phyloP scores from a whole-genome alignment of 768 basidiomycete species.

The Tricholoma sp. region DNA sequence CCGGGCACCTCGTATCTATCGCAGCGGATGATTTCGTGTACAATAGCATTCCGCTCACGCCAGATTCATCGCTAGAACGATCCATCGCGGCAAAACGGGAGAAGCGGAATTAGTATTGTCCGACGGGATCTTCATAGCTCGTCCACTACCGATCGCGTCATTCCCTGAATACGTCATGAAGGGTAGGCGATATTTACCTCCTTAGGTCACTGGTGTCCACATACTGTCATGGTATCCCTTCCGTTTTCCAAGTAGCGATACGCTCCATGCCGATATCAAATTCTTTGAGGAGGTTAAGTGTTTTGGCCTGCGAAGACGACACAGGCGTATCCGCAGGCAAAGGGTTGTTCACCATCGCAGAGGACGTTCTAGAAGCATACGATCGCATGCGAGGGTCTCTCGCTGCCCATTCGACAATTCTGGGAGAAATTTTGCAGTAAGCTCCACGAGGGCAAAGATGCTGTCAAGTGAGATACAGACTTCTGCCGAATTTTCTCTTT shows the following conservation, averaged over 20 bases:
- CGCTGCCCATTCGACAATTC: slow-evolving; percentile 31
- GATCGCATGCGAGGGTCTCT: slow-evolving; percentile 23
- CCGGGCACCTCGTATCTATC: background rate
- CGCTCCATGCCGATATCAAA: background rate
- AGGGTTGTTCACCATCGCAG: background rate
- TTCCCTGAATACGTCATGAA: background rate
- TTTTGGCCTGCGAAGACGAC: background rate
- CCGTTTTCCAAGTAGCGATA: background rate
- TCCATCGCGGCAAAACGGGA: background rate
- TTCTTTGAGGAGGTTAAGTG: background rate
- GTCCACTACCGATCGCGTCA: background rate
- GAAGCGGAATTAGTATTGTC: background rate
- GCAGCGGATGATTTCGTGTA: background rate
- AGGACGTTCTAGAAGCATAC: slow-evolving; percentile 6
- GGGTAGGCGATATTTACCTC: background rate
- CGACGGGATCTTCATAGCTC: background rate
- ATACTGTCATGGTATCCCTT: background rate
- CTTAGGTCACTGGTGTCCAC: background rate
- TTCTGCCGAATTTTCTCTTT: slow-evolving; percentile 35
- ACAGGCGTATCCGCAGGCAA: background rate
- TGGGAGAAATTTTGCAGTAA: slow-evolving; percentile 6
- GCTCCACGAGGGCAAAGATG: background rate
- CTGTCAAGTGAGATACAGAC: slow-evolving; percentile 23
- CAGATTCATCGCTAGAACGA: background rate
- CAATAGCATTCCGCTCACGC: background rate